Conservation (phyloP, 768 basidiomycete species). For the Gelatoporia subvermispora region DNA sequence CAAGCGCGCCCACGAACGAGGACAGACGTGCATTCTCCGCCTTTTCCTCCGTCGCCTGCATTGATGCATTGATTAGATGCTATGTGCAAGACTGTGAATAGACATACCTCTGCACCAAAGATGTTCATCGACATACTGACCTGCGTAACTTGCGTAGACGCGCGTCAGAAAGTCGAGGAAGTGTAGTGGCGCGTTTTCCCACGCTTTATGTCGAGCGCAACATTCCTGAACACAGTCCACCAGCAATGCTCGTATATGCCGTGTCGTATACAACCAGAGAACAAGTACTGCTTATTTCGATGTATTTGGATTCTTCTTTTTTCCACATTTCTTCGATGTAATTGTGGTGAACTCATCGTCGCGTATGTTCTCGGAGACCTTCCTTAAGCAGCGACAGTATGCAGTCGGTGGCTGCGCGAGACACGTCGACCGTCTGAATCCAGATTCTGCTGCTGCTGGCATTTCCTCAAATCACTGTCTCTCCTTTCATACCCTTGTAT, state of each 20-base stretch:
- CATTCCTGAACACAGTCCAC: no score
- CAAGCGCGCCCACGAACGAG: constrained; percentile 95
- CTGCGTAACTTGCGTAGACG: not conserved
- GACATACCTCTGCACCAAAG: constrained; percentile 54
- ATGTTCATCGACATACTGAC: constrained; percentile 62
- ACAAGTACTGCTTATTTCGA: no score
- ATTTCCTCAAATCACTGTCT: not conserved
- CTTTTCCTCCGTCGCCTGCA: constrained; percentile 85
- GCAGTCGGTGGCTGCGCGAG: not conserved
- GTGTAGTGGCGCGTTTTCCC: no score
- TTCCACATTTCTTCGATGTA: no score
- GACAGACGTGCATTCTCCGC: constrained; percentile 98
- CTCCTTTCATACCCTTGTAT: constrained; percentile 2
- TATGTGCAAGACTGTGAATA: not conserved
- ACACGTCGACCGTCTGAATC: constrained; percentile 11
- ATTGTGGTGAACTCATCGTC: not conserved
- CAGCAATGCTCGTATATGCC: not conserved
- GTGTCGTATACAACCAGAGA: not conserved
- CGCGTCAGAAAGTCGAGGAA: not conserved
- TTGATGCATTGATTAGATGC: not conserved
- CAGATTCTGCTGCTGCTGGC: not conserved
- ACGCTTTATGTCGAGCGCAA: no score
- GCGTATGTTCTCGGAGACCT: not conserved
- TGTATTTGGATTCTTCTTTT: no score
- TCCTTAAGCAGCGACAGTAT: not conserved